Base-by-base conservation (phyloP, 139 green algal species). In the Micractinium conductrix region DNA sequence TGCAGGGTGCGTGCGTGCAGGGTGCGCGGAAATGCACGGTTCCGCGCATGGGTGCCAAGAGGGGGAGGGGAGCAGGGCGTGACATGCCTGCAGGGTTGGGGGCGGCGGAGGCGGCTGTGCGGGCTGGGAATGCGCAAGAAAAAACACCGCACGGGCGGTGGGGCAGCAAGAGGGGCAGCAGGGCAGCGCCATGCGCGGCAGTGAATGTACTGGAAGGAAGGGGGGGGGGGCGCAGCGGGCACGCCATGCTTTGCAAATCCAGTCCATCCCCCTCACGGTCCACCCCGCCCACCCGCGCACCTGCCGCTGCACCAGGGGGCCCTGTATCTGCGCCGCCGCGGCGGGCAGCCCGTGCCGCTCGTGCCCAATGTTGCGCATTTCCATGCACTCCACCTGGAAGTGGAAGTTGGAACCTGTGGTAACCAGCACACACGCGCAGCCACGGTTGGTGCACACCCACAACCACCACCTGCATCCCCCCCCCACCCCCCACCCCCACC, bases 291-390 rank as follows among this genome's bases (percentile, higher is more conserved):
- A 35, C 26, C 62, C 62, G n/a, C 72, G 7, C 67, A 96, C 94
- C 88, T 97, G 92, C 1, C 95, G 84, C 86, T 95, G 93, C 38
- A 96, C 40, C 24, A 92, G 42, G 1, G 89, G 91, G 2, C 90
- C 90, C 24, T 81, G 21, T 1, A 98, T 90, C 2, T 89, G 38
- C 5, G 87, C 43, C 0, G 88, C 85, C 9, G 40, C 88, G 3
- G 43, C 33, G 2, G 94, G 92, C n/a, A 96, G 71, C 0, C 86
- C 88, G 2, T 87, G 83, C 16, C 43, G 26, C 73, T 76, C 58
- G 33, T 86, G 30, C 0, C 89, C 88, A 14, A 97, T 88, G 60
- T 89, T 79, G 0, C 69, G 43, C 93, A 95, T 95, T 44, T 95
- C 88, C 28, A 98, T 73, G 87, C 95, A 98, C 35, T 97, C 93